These are phyloP conservation scores for Zygnema cylindricum DNA, from an alignment of 139 green algal species.

Conservation along the genomic window DNA sequence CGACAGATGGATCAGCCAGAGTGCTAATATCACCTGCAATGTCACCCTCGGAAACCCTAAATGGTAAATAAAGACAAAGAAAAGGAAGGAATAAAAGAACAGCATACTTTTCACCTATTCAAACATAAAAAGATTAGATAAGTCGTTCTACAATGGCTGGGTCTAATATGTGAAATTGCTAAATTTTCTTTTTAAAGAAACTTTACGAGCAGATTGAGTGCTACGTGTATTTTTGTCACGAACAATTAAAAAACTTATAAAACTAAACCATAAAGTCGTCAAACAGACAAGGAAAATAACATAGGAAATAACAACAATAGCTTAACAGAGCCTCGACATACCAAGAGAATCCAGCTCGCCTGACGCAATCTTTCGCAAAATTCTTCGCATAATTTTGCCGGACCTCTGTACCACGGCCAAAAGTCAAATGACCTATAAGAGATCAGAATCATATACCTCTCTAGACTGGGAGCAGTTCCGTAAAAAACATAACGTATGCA, in stretches of 20 bases:
- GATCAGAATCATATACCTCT: too few species aligned
- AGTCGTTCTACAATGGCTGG: not conserved
- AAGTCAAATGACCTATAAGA: too few species aligned
- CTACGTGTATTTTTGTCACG: too few species aligned
- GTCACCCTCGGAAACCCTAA: not conserved
- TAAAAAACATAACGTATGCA: too few species aligned
- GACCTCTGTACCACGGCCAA: constrained; percentile 63
- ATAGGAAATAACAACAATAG: too few species aligned
- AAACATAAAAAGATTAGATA: constrained; percentile 2
- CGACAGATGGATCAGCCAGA: constrained; percentile 74
- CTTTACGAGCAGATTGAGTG: not conserved
- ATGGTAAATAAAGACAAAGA: not conserved
- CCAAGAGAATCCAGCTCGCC: constrained; percentile 68
- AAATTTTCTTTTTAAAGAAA: not conserved
- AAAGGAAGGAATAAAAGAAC: not conserved
- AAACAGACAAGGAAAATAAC: constrained; percentile 22
- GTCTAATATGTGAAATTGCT: too few species aligned
- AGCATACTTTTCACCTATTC: too few species aligned
- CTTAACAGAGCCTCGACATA: too few species aligned
- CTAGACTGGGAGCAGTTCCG: too few species aligned
- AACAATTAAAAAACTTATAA: too few species aligned
- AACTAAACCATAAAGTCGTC: not conserved
- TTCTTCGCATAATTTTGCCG: constrained; percentile 91
- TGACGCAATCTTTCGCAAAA: constrained; percentile 78
- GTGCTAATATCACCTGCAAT: constrained; percentile 69